Percentiles rank a stretch among this genome's conserved stretches.
These are phyloP conservation scores for Bolboschoenoplectus hybrid DNA, from an alignment of 202 grass and related monocot species.

Conservation along the genomic window DNA sequence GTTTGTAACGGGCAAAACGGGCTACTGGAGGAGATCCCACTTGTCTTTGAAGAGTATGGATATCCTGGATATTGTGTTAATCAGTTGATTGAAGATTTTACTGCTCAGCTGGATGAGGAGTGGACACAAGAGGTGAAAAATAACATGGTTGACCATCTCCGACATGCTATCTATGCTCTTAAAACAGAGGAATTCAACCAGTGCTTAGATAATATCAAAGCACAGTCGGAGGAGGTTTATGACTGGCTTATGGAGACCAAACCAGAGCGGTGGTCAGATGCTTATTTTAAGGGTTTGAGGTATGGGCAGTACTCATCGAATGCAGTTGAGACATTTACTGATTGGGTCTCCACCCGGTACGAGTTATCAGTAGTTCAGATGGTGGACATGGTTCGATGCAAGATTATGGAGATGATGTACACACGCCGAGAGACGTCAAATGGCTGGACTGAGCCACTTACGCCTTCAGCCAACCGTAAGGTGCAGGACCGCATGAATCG, in stretches of 20 bases:
- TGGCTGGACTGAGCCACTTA: slow-evolving; percentile 71
- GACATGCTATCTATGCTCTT: slow-evolving; percentile 73
- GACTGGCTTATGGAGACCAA: slow-evolving; percentile 89
- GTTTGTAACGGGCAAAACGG: slow-evolving; percentile 82
- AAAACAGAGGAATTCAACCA: slow-evolving; percentile 80
- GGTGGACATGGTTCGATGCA: slow-evolving; percentile 88
- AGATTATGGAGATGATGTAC: slow-evolving; percentile 99
- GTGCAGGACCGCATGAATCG: slow-evolving; percentile 75
- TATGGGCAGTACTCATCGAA: slow-evolving; percentile 74
- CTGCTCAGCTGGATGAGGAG: slow-evolving; percentile 58
- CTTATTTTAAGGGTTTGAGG: slow-evolving; percentile 73
- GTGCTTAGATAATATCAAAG: slow-evolving; percentile 68
- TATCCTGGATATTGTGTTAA: slow-evolving; percentile 79
- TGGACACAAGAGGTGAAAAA: slow-evolving; percentile 80
- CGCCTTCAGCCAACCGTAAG: slow-evolving; percentile 72
- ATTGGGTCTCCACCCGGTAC: slow-evolving; percentile 72
- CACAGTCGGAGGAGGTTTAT: slow-evolving; percentile 76
- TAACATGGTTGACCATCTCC: slow-evolving; percentile 72
- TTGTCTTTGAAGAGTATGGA: slow-evolving; percentile 69
- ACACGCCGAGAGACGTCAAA: slow-evolving; percentile 67
- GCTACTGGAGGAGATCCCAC: slow-evolving; percentile 67
- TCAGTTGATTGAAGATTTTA: slow-evolving; percentile 84
- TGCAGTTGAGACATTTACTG: slow-evolving; percentile 57
- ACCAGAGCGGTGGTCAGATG: slow-evolving; percentile 94
- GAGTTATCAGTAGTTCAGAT: slow-evolving; percentile 93